Conservation (phyloP, 2,329 filamentous ascomycete species). For the Verticillium dahliae region DNA sequence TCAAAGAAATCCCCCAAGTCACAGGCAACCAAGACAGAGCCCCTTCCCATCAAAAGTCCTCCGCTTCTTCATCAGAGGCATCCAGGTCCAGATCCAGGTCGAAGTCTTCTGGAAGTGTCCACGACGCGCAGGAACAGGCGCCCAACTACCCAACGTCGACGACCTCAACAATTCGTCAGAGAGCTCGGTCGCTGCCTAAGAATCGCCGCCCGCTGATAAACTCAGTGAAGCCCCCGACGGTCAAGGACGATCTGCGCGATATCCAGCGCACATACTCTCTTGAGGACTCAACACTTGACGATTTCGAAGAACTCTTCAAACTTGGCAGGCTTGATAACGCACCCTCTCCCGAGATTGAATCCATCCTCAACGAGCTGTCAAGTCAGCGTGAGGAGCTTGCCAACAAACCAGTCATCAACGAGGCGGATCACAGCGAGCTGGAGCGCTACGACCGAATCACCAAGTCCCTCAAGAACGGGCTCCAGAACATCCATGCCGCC, state of each 20-base stretch:
- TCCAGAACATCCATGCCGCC: constrained; percentile 45
- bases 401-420: constrained; percentile 9
- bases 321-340: constrained; percentile 1
- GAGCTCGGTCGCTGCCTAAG: constrained; percentile 33
- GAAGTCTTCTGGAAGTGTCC: background rate
- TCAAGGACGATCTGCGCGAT: constrained; percentile 48
- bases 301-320: constrained; percentile 43
- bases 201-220: constrained; percentile 42
- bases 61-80: background rate
- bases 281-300: constrained; percentile 54
- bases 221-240: constrained; percentile 45
- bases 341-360: constrained; percentile 9
- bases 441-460: constrained; percentile 43
- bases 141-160: constrained; percentile 12
- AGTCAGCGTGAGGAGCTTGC: constrained; percentile 9
- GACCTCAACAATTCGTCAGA: constrained; percentile 13
- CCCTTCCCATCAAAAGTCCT: background rate
- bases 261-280: constrained; percentile 47
- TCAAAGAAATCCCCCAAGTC: background rate
- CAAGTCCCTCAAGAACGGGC: constrained; percentile 42
- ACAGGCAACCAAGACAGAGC: constrained; percentile 12
- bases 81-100: background rate
- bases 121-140: constrained; percentile 16
- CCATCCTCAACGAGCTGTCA: constrained; percentile 11
- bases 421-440: constrained; percentile 31